Evolutionary conservation across 2,329 filamentous ascomycete genomes (phyloP), one percentile per base, ranked within the genome.

Genomic region (Diplodia scrobiculata): DNA sequence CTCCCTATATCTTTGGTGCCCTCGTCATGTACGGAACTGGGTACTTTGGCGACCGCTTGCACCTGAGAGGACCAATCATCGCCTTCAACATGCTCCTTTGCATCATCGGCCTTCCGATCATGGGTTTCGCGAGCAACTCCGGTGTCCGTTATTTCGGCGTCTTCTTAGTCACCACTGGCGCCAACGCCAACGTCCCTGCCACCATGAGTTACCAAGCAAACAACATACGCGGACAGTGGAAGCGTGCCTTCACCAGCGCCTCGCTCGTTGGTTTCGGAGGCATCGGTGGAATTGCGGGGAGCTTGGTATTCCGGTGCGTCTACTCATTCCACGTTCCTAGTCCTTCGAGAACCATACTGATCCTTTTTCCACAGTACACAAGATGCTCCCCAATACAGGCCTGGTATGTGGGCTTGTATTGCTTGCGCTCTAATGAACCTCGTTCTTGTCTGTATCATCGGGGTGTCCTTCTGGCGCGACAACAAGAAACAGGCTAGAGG

Each of bases 161-260:
- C 66, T 93, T 93, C 79, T 79, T 93, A 55, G 84, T 87, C n/a
- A 89, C 89, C 0, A 89, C 89, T 0, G 91, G 90, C 7, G 87
- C 88, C 69, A 92, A 92, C 76, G 85, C 88, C 69, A 95, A 95
- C 74, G 82, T 94, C 4, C 91, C 92, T 0, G 83, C 87, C 1
- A 82, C 86, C 53, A 86, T 96, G 80, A 85, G 90, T 0, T 95
- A 91, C 79, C 91, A 94, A 79, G 90, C 91, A 50, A 95, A 94
- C 79, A 96, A 96, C 77, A 89, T 96, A 73, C 87, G 90, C 63
- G 91, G 91, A 0, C 91, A 95, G 79, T 96, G 91, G 91, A 96
- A 94, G 80, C 86, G 92, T 55, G 91, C 91, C 0, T 88, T 95
- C 70, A 89, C 87, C 75, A 90, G 87, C 67, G 90, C 91, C 2